Conservation (phyloP, 345 rosid species). For the Pugionium cornutum region DNA sequence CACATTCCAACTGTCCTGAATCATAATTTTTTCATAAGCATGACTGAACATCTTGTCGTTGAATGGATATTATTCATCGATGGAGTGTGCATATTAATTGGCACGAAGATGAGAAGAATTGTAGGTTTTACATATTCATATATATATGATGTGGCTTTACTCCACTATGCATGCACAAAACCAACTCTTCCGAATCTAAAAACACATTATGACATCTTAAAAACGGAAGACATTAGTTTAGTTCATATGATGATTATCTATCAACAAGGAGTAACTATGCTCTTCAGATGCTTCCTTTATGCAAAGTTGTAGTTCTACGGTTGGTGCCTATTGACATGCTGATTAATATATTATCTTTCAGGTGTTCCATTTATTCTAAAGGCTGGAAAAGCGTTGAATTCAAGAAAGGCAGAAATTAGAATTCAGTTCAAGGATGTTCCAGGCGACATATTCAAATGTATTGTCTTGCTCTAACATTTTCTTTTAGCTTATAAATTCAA, state of each 20-base stretch:
- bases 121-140: no score
- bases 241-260: background rate
- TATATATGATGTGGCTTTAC: background rate
- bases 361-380: conserved; percentile 95
- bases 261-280: background rate
- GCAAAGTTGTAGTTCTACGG: background rate
- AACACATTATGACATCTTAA: background rate
- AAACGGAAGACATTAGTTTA: background rate
- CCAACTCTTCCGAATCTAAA: conserved; percentile 6
- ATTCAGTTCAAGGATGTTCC: conserved; percentile 99
- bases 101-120: no score
- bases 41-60: background rate
- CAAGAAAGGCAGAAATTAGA: conserved; percentile 98
- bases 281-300: conserved; percentile 4
- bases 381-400: conserved; percentile 96
- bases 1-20: background rate
- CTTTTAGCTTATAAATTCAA: conserved; percentile 4
- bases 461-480: conserved; percentile 5
- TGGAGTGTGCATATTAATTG: no score
- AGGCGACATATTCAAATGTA: conserved; percentile 94
- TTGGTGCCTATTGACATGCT: conserved; percentile 2
- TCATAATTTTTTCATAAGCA: background rate
- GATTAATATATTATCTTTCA: conserved; percentile 40
- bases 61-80: background rate
- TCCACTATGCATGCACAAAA: background rate